Percentiles rank a stretch among this genome's conserved stretches.
These are phyloP conservation scores for Phyllosticta ampelicida DNA, from an alignment of 2,329 filamentous ascomycete genomes.

Conservation along the genomic window DNA sequence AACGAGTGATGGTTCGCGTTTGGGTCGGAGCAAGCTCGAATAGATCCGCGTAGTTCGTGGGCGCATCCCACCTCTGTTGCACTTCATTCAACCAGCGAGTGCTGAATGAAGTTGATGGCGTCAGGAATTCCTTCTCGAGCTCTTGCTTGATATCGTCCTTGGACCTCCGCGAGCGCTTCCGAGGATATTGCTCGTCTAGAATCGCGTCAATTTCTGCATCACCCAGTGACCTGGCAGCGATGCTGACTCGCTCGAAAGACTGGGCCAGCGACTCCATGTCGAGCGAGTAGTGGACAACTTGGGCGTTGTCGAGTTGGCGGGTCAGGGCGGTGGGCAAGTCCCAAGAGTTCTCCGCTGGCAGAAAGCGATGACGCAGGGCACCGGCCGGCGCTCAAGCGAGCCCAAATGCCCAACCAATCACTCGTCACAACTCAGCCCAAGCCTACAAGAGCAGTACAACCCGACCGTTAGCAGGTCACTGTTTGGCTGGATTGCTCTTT, in stretches of 20 bases:
- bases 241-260: constrained; percentile 42
- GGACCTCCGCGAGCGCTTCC: constrained; percentile 44
- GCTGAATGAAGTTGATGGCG: constrained; percentile 69
- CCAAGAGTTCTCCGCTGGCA: no score
- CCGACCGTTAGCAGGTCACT: background rate
- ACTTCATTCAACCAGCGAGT: constrained; percentile 77
- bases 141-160: constrained; percentile 54
- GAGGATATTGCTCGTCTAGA: constrained; percentile 42
- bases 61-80: constrained; percentile 81
- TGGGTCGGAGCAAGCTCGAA: constrained; percentile 85
- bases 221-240: constrained; percentile 24
- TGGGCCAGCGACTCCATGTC: constrained; percentile 33
- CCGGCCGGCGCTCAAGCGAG: background rate
- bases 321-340: no score
- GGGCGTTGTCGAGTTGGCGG: background rate
- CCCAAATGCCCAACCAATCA: background rate
- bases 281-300: background rate
- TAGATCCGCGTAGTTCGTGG: constrained; percentile 69
- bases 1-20: constrained; percentile 87
- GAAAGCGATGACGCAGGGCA: background rate
- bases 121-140: constrained; percentile 68
- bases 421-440: background rate
- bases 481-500: background rate
- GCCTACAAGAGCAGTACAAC: background rate
- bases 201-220: constrained; percentile 45